These are phyloP conservation scores for Sclerospora graminicola DNA, from an alignment of 352 stramenopile genomes.

Conservation along the genomic window DNA sequence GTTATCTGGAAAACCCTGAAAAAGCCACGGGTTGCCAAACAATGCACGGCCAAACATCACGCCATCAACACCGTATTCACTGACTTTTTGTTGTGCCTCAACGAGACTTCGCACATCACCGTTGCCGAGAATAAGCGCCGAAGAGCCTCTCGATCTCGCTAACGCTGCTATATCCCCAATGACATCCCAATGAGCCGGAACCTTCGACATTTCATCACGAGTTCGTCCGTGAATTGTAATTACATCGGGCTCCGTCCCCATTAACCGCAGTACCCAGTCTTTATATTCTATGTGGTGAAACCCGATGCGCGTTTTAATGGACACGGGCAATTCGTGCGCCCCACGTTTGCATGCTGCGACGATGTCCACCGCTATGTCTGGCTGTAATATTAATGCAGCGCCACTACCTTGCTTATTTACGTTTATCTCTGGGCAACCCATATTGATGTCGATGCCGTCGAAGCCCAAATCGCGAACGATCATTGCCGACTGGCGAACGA, in stretches of 20 bases:
- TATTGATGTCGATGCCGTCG: constrained; percentile 83
- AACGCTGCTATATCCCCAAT: constrained; percentile 64
- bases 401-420: constrained; percentile 76
- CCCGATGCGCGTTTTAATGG: constrained; percentile 73
- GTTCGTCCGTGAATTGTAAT: constrained; percentile 73
- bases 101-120: constrained; percentile 59
- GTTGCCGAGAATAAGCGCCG: constrained; percentile 67
- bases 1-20: constrained; percentile 47
- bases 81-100: constrained; percentile 56
- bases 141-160: constrained; percentile 36
- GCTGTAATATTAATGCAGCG: constrained; percentile 53
- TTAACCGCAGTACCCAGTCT: constrained; percentile 62
- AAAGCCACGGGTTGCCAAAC: constrained; percentile 79
- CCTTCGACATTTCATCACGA: constrained; percentile 75
- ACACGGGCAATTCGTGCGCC: constrained; percentile 51
- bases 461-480: constrained; percentile 74
- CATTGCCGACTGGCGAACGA: constrained; percentile 39
- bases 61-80: constrained; percentile 57
- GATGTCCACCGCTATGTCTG: constrained; percentile 49
- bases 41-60: constrained; percentile 71
- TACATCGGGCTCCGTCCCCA: constrained; percentile 58
- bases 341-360: constrained; percentile 58
- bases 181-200: constrained; percentile 71
- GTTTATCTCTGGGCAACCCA: constrained; percentile 69
- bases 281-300: constrained; percentile 70